These are phyloP conservation scores for Amanita pseudoporphyria DNA, from an alignment of 768 basidiomycete genomes.

Conservation along the genomic window DNA sequence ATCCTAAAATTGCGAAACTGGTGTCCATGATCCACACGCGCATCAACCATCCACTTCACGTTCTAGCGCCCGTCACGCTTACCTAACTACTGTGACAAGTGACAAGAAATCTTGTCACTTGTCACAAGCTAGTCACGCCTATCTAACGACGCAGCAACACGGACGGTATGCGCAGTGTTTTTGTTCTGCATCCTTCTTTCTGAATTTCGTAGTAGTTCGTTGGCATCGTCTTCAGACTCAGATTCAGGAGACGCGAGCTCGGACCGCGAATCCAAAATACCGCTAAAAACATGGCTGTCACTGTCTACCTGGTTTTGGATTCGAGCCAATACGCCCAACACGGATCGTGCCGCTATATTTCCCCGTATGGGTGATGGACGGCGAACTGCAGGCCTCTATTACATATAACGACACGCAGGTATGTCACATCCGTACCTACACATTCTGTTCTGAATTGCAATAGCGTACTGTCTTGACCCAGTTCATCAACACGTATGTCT, in stretches of 20 bases:
- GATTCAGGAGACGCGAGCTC: constrained; percentile 16
- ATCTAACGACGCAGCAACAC: too few relatives aligned
- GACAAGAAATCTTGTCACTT: too few relatives aligned
- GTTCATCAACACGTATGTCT: constrained; percentile 39
- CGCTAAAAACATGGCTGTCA: constrained; percentile 10
- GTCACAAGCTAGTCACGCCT: too few relatives aligned
- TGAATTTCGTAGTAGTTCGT: constrained; percentile 9
- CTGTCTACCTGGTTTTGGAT: constrained; percentile 25
- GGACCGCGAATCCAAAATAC: constrained; percentile 11
- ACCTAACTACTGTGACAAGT: too few relatives aligned
- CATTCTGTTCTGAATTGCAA: neutral
- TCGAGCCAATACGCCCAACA: constrained; percentile 31
- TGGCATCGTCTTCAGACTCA: constrained; percentile 31
- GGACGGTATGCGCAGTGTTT: constrained; percentile 13
- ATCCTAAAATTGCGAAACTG: too few relatives aligned
- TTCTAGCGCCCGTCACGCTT: too few relatives aligned
- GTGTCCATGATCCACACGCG: too few relatives aligned
- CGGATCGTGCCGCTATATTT: constrained; percentile 47
- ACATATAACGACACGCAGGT: constrained; percentile 19
- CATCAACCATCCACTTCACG: too few relatives aligned
- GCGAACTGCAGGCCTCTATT: constrained; percentile 34
- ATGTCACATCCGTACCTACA: constrained; percentile 9
- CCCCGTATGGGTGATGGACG: constrained; percentile 54
- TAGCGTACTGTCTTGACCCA: constrained; percentile 24
- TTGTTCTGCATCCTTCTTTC: constrained; percentile 7